Evolutionary conservation across 352 stramenopile genomes (phyloP), one percentile per base, ranked within the genome.

Genomic region (Phytophthora nicotianae): DNA sequence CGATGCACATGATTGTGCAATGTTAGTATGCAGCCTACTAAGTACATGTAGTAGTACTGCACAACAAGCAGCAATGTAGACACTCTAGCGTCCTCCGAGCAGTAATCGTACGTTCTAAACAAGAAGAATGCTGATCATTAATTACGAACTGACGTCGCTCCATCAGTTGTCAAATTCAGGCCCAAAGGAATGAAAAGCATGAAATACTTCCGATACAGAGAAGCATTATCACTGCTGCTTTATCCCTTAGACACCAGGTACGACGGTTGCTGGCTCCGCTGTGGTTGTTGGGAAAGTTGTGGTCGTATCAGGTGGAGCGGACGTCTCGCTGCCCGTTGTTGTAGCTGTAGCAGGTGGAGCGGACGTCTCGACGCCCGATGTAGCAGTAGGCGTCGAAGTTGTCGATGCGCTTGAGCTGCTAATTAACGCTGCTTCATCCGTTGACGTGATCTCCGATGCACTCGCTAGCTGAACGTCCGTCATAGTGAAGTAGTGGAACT

Each of bases 401-500:
- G 58, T 17, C 13, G 46, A 32, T 0, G 41, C 14, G 17, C 13
- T 17, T 3, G 49, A 16, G n/a, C 43, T 52, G 17, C n/a, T 38
- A 26, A 64, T 72, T 19, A 68, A 60, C 4, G 29, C 51, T 8
- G 37, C 20, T 42, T 72, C 63, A 5, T 58, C 32, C 24, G 63
- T 56, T 5, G 58, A 45, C 3, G 63, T 64, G n/a, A 72, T 58
- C 4, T 56, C 58, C 40, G 63, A 72, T 24, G 63, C 63, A 42
- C 17, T 64, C 6, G 63, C 63, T 14, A 72, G 32, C 46, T 72
- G 50, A 13, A 14, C 5, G 37, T 72, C 63, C 10, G 64, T 65
- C 64, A 72, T 72, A 2, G 26, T 56, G 14, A 65, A 49, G 59
- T 69, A 72, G 47, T 72, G 64, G n/a, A 72, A 68, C 14, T 16